Percentiles rank a stretch among this genome's conserved stretches.
These are phyloP conservation scores for Claviceps paspali DNA, from an alignment of 2,329 filamentous ascomycete genomes.

Conservation along the genomic window DNA sequence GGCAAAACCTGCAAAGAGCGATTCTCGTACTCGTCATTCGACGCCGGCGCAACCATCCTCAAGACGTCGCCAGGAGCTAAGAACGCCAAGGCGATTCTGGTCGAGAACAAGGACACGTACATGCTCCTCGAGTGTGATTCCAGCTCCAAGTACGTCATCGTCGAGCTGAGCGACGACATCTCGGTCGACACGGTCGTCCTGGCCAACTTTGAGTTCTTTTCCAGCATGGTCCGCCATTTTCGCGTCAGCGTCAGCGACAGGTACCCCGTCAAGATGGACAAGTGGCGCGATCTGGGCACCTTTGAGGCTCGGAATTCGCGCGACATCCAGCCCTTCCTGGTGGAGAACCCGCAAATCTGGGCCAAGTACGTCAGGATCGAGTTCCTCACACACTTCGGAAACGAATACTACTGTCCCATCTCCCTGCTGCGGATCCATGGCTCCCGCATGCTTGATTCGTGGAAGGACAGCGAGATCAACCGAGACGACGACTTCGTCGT, in stretches of 20 bases:
- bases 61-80: constrained; percentile 81
- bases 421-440: constrained; percentile 86
- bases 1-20: constrained; percentile 96
- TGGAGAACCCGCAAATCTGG: constrained; percentile 94
- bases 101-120: constrained; percentile 97
- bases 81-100: constrained; percentile 73
- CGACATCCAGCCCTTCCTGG: constrained; percentile 83
- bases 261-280: constrained; percentile 81
- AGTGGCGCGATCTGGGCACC: constrained; percentile 77
- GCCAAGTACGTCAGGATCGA: constrained; percentile 86
- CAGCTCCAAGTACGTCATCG: constrained; percentile 81
- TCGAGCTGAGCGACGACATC: constrained; percentile 78
- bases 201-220: constrained; percentile 98
- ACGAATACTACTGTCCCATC: constrained; percentile 90
- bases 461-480: constrained; percentile 62
- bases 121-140: constrained; percentile 87
- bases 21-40: constrained; percentile 95
- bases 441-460: constrained; percentile 89
- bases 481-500: constrained; percentile 45
- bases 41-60: constrained; percentile 83
- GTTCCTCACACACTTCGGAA: constrained; percentile 85
- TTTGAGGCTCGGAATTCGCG: constrained; percentile 88
- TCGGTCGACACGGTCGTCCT: constrained; percentile 92
- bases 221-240: constrained; percentile 86
- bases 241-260: constrained; percentile 84